Evolutionary conservation across 2,329 filamentous ascomycete genomes (phyloP).

Genomic region (Aspergillus udagawae): DNA sequence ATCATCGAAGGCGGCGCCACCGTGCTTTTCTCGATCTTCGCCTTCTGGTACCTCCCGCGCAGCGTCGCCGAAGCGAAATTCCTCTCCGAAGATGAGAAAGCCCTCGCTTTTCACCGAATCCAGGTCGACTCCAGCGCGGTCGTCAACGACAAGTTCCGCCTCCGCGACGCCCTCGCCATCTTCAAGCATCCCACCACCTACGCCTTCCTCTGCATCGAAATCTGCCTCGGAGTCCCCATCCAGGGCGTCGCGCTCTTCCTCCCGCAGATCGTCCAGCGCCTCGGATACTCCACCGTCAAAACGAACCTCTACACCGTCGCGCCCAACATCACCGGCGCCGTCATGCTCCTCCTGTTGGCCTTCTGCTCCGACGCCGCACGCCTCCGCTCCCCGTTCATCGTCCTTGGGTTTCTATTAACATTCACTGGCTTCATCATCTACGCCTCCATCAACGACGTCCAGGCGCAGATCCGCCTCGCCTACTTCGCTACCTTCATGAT

Average conservation of each 20-base stretch:
- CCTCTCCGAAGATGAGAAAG: slow-evolving; percentile 61
- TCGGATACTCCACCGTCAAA: slow-evolving; percentile 54
- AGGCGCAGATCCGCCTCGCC: slow-evolving; percentile 58
- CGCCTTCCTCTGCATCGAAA: slow-evolving; percentile 53
- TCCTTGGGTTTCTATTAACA: slow-evolving; percentile 67
- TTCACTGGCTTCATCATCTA: slow-evolving; percentile 78
- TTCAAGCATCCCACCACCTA: slow-evolving; percentile 54
- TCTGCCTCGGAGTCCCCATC: slow-evolving; percentile 57
- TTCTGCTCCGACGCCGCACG: slow-evolving; percentile 65
- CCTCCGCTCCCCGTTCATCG: slow-evolving; percentile 71
- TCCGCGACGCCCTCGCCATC: slow-evolving; percentile 50
- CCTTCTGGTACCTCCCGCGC: slow-evolving; percentile 65
- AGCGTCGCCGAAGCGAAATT: slow-evolving; percentile 63
- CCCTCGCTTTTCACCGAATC: slow-evolving; percentile 68
- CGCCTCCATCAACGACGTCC: slow-evolving; percentile 62
- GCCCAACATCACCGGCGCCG: slow-evolving; percentile 70
- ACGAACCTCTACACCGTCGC: slow-evolving; percentile 81
- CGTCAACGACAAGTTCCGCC: slow-evolving; percentile 53
- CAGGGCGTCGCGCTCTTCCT: slow-evolving; percentile 56
- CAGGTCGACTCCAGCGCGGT: slow-evolving; percentile 68
- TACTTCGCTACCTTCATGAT: slow-evolving; percentile 80
- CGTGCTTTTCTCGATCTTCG: slow-evolving; percentile 59
- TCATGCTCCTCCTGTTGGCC: slow-evolving; percentile 67
- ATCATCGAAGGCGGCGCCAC: slow-evolving; percentile 58
- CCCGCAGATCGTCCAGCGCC: slow-evolving; percentile 53